Evolutionary conservation across 345 rosid genomes (phyloP).

Genomic region (Eutrema japonicum): DNA sequence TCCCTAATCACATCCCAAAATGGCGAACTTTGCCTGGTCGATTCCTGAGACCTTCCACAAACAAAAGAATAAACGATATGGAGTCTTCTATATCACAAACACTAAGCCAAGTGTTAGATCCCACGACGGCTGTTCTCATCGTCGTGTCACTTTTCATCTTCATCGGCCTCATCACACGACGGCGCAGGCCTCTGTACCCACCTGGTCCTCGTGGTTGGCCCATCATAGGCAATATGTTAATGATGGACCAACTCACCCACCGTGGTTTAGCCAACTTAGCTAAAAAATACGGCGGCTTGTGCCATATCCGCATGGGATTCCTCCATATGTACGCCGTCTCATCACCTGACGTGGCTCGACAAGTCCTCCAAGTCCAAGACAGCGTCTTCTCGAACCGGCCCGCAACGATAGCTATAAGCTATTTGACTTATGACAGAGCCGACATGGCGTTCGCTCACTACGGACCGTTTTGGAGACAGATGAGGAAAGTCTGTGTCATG

Average conservation of each 20-base stretch:
- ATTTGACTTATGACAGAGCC: constrained; percentile 84
- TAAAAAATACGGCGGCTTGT: constrained; percentile 72
- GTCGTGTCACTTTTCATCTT: constrained; percentile 50
- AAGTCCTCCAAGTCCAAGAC: constrained; percentile 89
- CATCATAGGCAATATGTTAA: constrained; percentile 77
- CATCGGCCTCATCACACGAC: constrained; percentile 46
- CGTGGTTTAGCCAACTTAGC: constrained; percentile 78
- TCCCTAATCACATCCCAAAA: constrained; percentile 25
- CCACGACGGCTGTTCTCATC: constrained; percentile 45
- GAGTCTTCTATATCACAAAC: constrained; percentile 42
- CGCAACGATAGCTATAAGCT: constrained; percentile 76
- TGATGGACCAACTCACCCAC: constrained; percentile 95
- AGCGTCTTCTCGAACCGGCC: constrained; percentile 86
- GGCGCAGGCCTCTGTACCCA: constrained; percentile 56
- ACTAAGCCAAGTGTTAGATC: constrained; percentile 41
- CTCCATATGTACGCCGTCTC: constrained; percentile 75
- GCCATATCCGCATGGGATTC: constrained; percentile 79
- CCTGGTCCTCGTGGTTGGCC: constrained; percentile 94
- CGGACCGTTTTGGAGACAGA: constrained; percentile 98
- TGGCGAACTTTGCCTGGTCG: constrained; percentile 31
- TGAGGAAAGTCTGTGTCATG: constrained; percentile 92
- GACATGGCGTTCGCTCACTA: constrained; percentile 98
- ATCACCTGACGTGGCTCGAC: constrained; percentile 70
- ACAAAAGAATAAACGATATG: constrained; percentile 28
- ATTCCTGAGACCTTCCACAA: constrained; percentile 13